These are phyloP conservation scores for Mycena rosella DNA, from an alignment of 768 basidiomycete genomes.

Conservation along the genomic window DNA sequence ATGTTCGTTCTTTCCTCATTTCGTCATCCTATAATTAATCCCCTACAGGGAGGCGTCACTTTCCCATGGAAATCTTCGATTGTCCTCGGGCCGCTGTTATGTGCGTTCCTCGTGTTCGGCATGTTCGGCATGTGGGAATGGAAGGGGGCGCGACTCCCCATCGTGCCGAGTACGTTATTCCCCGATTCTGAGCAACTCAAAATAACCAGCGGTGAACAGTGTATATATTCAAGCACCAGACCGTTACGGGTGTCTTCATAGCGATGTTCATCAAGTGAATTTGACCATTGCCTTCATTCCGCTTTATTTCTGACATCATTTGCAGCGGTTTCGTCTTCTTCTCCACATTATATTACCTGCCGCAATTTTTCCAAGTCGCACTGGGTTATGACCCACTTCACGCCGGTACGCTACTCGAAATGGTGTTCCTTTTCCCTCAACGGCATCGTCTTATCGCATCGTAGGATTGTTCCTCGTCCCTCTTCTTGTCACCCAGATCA, in stretches of 20 bases:
- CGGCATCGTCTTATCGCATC: neutral
- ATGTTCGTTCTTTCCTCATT: slow-evolving; percentile 32
- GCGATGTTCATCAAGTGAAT: slow-evolving; percentile 77
- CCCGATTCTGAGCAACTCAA: neutral
- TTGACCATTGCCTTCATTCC: neutral
- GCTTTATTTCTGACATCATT: slow-evolving; percentile 13
- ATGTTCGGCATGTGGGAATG: slow-evolving; percentile 85
- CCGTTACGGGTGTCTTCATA: slow-evolving; percentile 76
- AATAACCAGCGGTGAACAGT: slow-evolving; percentile 51
- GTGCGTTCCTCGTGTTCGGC: slow-evolving; percentile 60
- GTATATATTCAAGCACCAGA: slow-evolving; percentile 77
- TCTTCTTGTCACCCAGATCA: slow-evolving; percentile 73
- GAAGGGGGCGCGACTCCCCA: slow-evolving; percentile 76
- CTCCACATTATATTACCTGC: slow-evolving; percentile 77
- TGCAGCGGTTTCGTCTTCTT: slow-evolving; percentile 71
- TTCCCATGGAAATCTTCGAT: slow-evolving; percentile 80
- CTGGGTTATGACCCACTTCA: slow-evolving; percentile 73
- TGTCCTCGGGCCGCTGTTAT: slow-evolving; percentile 71
- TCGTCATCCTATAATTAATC: neutral
- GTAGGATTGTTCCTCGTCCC: slow-evolving; percentile 75
- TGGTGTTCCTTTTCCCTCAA: neutral
- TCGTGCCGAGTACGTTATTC: slow-evolving; percentile 72
- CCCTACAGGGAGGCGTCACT: slow-evolving; percentile 73
- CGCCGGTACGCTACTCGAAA: slow-evolving; percentile 44
- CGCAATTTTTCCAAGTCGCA: slow-evolving; percentile 82